These are phyloP conservation scores for Aspergillus costaricaensis DNA, from an alignment of 2,329 filamentous ascomycete species.

Conservation along the genomic window DNA sequence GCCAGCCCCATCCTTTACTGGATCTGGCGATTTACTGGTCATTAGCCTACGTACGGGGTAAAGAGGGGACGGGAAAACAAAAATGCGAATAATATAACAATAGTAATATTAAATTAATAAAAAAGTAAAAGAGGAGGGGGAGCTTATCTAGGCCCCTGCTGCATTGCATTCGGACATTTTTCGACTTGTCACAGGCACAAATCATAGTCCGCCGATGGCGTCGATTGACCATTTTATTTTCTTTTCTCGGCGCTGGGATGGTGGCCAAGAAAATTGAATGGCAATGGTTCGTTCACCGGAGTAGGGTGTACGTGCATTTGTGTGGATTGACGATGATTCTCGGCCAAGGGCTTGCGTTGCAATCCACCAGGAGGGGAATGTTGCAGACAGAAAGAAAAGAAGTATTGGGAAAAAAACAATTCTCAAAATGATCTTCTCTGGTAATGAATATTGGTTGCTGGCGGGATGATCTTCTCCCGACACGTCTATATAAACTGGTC, in stretches of 20 bases:
- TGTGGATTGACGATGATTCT: neutral
- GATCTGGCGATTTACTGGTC: too few relatives aligned
- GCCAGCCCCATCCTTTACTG: neutral
- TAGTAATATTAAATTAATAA: too few relatives aligned
- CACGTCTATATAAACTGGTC: neutral
- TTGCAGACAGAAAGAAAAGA: neutral
- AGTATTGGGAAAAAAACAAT: too few relatives aligned
- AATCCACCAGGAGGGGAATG: neutral
- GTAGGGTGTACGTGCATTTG: neutral
- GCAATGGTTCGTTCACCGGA: neutral
- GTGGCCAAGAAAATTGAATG: constrained; percentile 5
- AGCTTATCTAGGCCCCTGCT: constrained; percentile 5
- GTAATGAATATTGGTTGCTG: neutral
- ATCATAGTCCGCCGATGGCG: constrained; percentile 4
- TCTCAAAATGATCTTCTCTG: neutral
- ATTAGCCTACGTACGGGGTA: too few relatives aligned
- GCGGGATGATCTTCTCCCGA: constrained; percentile 5
- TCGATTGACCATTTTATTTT: neutral
- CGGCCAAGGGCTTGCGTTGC: constrained; percentile 9
- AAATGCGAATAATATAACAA: too few relatives aligned
- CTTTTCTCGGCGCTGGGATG: neutral
- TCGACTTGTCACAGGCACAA: constrained; percentile 5
- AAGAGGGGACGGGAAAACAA: too few relatives aligned
- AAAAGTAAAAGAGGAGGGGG: neutral
- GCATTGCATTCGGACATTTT: neutral